Conservation (phyloP, 306 rosid species). For the Prunus persica region DNA sequence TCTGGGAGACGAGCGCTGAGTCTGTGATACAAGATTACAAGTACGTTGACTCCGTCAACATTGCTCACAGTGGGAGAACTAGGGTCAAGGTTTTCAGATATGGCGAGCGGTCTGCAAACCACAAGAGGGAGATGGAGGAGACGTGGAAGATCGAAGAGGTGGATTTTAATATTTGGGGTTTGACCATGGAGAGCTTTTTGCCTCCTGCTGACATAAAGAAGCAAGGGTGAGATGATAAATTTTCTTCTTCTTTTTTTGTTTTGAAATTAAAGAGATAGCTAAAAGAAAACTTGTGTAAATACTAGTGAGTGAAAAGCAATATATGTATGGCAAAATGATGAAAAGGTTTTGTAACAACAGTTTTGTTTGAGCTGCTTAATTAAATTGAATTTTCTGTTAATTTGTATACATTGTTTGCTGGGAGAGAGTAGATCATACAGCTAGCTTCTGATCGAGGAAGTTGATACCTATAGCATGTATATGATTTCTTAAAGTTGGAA, state of each 20-base stretch:
- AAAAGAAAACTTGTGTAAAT: neutral
- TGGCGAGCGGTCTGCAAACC: constrained; percentile 75
- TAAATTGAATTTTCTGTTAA: no score
- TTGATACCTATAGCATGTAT: no score
- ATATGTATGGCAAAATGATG: neutral
- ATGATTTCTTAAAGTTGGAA: no score
- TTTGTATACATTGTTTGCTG: no score
- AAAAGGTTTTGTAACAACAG: neutral
- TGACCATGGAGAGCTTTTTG: constrained; percentile 61
- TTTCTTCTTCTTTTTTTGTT: neutral
- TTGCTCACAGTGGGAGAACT: constrained; percentile 84
- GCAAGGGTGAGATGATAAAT: neutral
- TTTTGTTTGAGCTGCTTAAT: no score
- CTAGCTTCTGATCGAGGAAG: no score
- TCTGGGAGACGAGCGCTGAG: constrained; percentile 93
- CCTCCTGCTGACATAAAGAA: constrained; percentile 43
- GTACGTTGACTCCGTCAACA: constrained; percentile 74
- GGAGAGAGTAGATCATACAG: no score
- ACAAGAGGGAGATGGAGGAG: constrained; percentile 83
- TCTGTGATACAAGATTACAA: constrained; percentile 69
- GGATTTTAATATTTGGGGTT: constrained; percentile 70
- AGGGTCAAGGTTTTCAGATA: constrained; percentile 63
- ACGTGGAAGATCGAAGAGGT: constrained; percentile 84
- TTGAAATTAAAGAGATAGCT: neutral
- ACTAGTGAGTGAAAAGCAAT: neutral